Conservation (phyloP, 148 eudicot genomes). For the Chenopodium suecicum region DNA sequence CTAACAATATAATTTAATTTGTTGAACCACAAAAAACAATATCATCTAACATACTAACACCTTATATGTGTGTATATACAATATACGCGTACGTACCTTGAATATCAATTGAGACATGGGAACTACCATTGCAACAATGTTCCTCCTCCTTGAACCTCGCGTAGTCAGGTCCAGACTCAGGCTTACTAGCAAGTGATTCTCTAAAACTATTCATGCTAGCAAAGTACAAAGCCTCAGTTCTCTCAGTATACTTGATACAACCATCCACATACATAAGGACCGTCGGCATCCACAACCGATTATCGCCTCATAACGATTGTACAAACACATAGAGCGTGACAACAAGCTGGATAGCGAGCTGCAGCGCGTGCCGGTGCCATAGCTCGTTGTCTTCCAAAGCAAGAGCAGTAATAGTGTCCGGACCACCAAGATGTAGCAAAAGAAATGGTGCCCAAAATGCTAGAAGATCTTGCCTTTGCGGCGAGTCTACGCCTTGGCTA, state of each 20-base stretch:
- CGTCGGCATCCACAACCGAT: not conserved
- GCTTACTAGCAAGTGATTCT: not conserved
- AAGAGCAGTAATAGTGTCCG: constrained; percentile 16
- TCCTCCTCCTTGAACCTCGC: constrained; percentile 6
- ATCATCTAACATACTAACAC: too few species aligned
- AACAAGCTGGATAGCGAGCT: not conserved
- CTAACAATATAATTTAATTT: too few species aligned
- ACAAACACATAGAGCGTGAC: not conserved
- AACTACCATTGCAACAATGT: not conserved
- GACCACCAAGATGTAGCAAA: constrained; percentile 15
- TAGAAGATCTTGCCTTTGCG: not conserved
- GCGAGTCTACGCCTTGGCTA: not conserved
- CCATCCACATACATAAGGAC: constrained; percentile 3
- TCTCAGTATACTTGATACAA: constrained; percentile 4
- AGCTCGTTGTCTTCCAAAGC: constrained; percentile 20
- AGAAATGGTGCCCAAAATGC: constrained; percentile 16
- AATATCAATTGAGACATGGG: not conserved
- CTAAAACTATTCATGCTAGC: constrained; percentile 8
- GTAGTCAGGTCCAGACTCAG: not conserved
- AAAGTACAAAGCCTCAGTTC: constrained; percentile 3
- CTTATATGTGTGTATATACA: too few species aligned
- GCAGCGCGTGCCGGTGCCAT: constrained; percentile 15
- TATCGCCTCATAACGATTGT: not conserved
- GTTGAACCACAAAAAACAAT: too few species aligned
- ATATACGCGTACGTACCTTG: not conserved